These are phyloP conservation scores for Knoxdaviesia proteae DNA, from an alignment of 2,329 filamentous ascomycete species.

Conservation along the genomic window DNA sequence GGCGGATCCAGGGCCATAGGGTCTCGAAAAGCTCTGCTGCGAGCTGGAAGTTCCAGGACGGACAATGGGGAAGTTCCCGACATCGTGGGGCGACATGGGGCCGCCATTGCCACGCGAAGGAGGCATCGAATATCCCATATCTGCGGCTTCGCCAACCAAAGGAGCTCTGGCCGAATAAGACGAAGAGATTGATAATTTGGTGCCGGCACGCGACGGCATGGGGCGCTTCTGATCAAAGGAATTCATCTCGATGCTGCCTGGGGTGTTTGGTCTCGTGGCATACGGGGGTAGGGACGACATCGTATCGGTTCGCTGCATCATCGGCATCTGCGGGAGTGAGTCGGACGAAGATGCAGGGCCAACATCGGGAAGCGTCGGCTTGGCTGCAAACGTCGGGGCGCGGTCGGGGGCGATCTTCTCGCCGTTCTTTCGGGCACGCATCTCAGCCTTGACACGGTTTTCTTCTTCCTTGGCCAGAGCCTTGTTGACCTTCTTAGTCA, in stretches of 20 bases:
- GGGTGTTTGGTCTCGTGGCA: slow-evolving; percentile 35
- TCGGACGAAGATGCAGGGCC: slow-evolving; percentile 18
- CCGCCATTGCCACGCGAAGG: neutral
- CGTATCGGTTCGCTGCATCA: slow-evolving; percentile 36
- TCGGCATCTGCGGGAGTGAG: slow-evolving; percentile 33
- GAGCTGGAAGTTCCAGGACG: slow-evolving; percentile 16
- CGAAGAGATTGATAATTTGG: slow-evolving; percentile 24
- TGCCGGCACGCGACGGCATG: slow-evolving; percentile 24
- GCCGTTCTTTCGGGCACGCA: slow-evolving; percentile 29
- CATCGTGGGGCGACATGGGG: slow-evolving; percentile 5
- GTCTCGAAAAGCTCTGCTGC: slow-evolving; percentile 12
- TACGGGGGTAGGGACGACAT: slow-evolving; percentile 41
- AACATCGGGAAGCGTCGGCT: slow-evolving; percentile 37
- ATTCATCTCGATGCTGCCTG: slow-evolving; percentile 29
- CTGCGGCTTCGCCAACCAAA: slow-evolving; percentile 35
- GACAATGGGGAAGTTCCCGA: slow-evolving; percentile 9
- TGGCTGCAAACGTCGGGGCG: slow-evolving; percentile 30
- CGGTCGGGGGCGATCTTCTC: slow-evolving; percentile 28
- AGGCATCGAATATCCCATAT: slow-evolving; percentile 7
- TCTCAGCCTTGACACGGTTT: slow-evolving; percentile 31
- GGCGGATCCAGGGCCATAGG: too few relatives aligned
- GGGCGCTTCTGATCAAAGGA: slow-evolving; percentile 30
- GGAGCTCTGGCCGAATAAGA: slow-evolving; percentile 41
- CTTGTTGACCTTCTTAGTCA: slow-evolving; percentile 71
- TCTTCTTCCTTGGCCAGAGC: slow-evolving; percentile 62